Base-by-base conservation (phyloP, 2,329 filamentous ascomycete species). In the Aspergillus brunneoviolaceus region DNA sequence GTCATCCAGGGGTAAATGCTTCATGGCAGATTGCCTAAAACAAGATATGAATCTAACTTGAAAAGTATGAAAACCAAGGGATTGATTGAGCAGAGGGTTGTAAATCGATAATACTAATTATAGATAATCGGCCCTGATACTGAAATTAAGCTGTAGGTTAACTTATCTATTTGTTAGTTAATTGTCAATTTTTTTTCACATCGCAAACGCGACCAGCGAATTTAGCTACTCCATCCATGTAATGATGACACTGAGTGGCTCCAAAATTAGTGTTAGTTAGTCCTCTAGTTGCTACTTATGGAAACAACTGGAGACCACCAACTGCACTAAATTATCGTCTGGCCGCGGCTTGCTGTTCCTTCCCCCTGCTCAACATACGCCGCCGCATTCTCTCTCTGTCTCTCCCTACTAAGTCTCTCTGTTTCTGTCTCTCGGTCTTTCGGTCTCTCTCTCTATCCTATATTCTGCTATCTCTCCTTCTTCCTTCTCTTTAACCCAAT, bases 1-100 rank as follows among this genome's bases (percentile, higher is more conserved):
- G 55, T 60, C 61, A 58, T 60, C 61, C 61, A 63, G 61, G 61
- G 61, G 61, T 60, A 58, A 49, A 49, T 55, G 27, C 42, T 35
- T 31, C 31, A 47, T 47, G 25, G 42, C 45, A 48, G 33, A 27
- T 19, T 9, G 25, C 23, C 21, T 29, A 35, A 14, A 23, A 4
- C 33, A 42, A 51, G 12, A 10, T 50, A 31, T 29, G 19, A 57
- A 9, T 21, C 23, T 39, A 55, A 55, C n/a, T 16, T 35, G 11
- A 5, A 16, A 35, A 35, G 27, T 9, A 35, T 49, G 25, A 56
- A 27, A n/a, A 49, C 27, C 25, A 19, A 39, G 21, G 23, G 23
- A 50, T 27, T 25, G 16, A 35, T 21, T 57, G 27, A 27, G 45
- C 45, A 55, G 11, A 49, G 33, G 39, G 19, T 16, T 7, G 12